Evolutionary conservation across 306 rosid genomes (phyloP), one percentile per base, ranked within the genome.

Genomic region (Heteromeles arbutifolia): DNA sequence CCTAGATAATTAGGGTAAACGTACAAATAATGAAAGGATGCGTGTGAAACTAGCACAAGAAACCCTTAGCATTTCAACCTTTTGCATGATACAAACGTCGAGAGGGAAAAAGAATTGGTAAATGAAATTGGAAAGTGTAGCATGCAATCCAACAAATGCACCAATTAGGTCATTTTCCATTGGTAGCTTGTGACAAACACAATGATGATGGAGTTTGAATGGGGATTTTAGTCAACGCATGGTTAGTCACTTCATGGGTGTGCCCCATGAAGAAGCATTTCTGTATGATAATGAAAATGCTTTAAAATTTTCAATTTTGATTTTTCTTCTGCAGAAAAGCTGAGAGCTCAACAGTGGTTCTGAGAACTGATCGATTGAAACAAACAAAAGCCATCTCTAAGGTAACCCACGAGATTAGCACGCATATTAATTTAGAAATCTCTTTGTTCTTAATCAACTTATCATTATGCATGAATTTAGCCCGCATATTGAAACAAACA

Each of bases 151-250:
- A 37, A 37, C 41, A 37, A 37, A 37, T 37, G 14, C 11, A 25
- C 63, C 62, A 8, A 3, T 56, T 10, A n/a, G 26, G 62, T n/a
- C 14, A 56, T 56, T 21, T 56, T 56, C 28, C 41, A 37, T 37
- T 37, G 41, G 41, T 11, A 8, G 62, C 62, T 10, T 8, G 62
- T 56, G 15, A 22, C 62, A 56, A 56, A 56, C 14, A 56, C 62
- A 56, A 53, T 59, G 73, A 69, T 75, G 76, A 34, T 61, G 56
- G 31, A 52, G 77, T 72, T 71, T 78, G 82, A 78, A 78, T 14
- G 58, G 28, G 41, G 72, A 37, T 18, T 71, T 50, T 50, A 64
- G 82, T 72, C 82, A 78, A 78, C 61, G 73, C 34, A 63, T 72
- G 82, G 65, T 64, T 72, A 76, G 77, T 78, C 77, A 65, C 65